Evolutionary conservation across 257 asterid species (phyloP), one percentile per base, ranked within the genome.

Genomic region (Salvia miltiorrhiza): DNA sequence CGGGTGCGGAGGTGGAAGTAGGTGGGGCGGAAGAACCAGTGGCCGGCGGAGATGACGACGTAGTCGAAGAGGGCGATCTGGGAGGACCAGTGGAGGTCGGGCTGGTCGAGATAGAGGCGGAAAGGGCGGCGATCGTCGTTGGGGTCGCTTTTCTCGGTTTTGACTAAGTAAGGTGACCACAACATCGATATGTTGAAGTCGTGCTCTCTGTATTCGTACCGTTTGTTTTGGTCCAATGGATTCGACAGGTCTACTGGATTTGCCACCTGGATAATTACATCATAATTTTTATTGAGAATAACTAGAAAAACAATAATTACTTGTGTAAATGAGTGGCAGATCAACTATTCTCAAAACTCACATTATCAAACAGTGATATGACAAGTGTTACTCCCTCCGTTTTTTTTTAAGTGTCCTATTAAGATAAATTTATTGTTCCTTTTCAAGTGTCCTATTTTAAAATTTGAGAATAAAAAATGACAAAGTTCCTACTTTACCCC

Each of bases 11-110:
- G 63, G 83, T 88, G 83, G 86, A 83, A 89, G 69, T 84, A 79
- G 5, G 93, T 77, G 10, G 99, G 96, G 8, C 99, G 88, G 88
- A 84, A 85, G 70, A 93, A 93, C 97, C 98, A 90, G 53, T 90
- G 98, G 35, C 95, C 97, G 47, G 92, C 94, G 52, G 97, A 90
- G 83, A 93, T 90, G 68, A 93, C 62, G 1, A 90, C 73, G 70
- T 82, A 93, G 64, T 90, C 92, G 83, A 80, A 83, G 6, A 20
- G 45, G 1, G 73, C 72, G 73, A 93, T 74, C 6, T 50, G 50
- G 33, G 61, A 8, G 1, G 83, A 73, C 98, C 97, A 93, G 40
- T 76, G 72, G 2, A 26, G 67, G 66, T 93, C 96, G 72, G 79
- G 79, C 17, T 93, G 95, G 69, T 93, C 98, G 16, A 93, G 96